Evolutionary conservation across 176 grass and related monocot genomes (phyloP), one percentile per base, ranked within the genome.

Genomic region (Zizania latifolia): DNA sequence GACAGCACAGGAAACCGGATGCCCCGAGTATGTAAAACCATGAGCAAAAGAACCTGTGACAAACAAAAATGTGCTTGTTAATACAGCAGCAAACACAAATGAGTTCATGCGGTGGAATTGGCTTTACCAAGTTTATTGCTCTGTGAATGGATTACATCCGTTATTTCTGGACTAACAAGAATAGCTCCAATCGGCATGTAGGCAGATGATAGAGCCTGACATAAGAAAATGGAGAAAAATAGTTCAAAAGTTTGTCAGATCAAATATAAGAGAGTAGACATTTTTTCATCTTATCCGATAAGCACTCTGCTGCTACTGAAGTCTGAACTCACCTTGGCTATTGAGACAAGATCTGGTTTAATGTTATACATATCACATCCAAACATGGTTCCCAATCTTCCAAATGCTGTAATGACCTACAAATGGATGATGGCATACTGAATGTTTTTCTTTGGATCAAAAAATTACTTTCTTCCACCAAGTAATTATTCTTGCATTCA

Each of bases 1-100:
- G 32, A 99, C 95, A 70, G 89, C 86, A 67, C 91, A 99, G 8
- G 91, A 79, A 28, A 94, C 91, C 36, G 91, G 95, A 84, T 94
- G 95, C 5, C 95, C 95, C 0, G 95, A 99, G 62, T 94, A 94
- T 41, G 95, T 98, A 80, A 98, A 98, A 37, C 95, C 95, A 66
- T 98, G 95, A 79, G 91, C 44, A 82, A 99, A 99, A 62, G 95
- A 94, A 77, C 95, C 91, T 98, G 53, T 31, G 37, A 59, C 8
- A 63, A 76, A 60, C 4, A 43, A 21, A 68, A 67, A 77, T 40
- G 27, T 24, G 19, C 8, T 54, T 13, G 9, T 61, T 17, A 82
- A 71, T 81, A 16, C 14, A 53, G 6, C 45, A 82, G 17, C 70
- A 65, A 65, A 85, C 0, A 35, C 74, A 89, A 40, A 40, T 2